These are phyloP conservation scores for Spergularia marina DNA, from an alignment of 148 eudicot genomes.

Conservation along the genomic window DNA sequence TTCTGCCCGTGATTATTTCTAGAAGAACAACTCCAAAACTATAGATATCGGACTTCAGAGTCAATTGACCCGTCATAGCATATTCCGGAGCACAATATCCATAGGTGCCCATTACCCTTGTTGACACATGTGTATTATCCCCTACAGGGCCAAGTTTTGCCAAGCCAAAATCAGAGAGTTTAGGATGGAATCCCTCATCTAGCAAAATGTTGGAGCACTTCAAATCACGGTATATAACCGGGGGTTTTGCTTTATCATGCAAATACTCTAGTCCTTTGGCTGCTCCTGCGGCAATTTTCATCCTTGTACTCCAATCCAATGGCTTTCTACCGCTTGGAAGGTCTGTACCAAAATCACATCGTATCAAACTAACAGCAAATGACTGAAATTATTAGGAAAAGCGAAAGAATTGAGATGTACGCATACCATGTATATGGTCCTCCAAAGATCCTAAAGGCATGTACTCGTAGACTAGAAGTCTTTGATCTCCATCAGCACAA, in stretches of 20 bases:
- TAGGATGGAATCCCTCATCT: constrained; percentile 24
- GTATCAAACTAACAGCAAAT: too few relatives aligned
- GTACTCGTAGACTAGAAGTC: constrained; percentile 20
- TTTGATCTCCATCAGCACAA: constrained; percentile 20
- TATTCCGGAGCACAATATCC: constrained; percentile 30
- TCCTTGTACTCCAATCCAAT: constrained; percentile 23
- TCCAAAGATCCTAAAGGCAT: constrained; percentile 13
- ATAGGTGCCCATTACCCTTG: constrained; percentile 28
- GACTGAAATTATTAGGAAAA: too few relatives aligned
- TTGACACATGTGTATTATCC: constrained; percentile 28
- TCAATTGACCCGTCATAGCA: constrained; percentile 25
- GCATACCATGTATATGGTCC: constrained; percentile 7
- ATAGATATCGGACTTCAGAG: constrained; percentile 25
- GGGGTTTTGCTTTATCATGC: constrained; percentile 26
- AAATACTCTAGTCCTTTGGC: constrained; percentile 25
- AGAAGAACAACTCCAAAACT: constrained; percentile 47
- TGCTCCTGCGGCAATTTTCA: constrained; percentile 26
- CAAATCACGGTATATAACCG: constrained; percentile 30
- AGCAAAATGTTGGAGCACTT: constrained; percentile 28
- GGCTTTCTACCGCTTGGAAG: constrained; percentile 6
- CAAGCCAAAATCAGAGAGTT: constrained; percentile 29
- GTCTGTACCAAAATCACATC: constrained; percentile 11
- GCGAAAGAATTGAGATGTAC: neutral
- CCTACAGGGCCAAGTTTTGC: constrained; percentile 30
- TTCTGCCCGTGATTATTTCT: constrained; percentile 71